phyloP scores from a whole-genome alignment of 2,329 filamentous ascomycete genomes.

The Xylaria sp. region DNA sequence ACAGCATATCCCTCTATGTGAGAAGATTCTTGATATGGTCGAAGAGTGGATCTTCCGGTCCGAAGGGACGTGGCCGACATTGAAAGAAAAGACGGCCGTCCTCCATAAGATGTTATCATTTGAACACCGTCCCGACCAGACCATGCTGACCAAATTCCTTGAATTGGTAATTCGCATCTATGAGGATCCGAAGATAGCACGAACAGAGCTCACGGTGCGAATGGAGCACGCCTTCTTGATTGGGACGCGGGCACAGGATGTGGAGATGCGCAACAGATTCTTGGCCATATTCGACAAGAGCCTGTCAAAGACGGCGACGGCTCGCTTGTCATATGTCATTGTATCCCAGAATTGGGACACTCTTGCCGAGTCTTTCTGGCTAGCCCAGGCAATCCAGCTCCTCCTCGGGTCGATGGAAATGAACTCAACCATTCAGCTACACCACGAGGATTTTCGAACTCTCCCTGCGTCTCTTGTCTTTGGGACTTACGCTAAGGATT shows the following conservation, averaged over 20 bases:
- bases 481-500: conserved; percentile 72
- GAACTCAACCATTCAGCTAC: conserved; percentile 75
- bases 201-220: conserved; percentile 92
- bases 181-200: conserved; percentile 92
- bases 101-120: conserved; percentile 99
- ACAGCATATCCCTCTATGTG: conserved; percentile 80
- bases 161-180: conserved; percentile 97
- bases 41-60: conserved; percentile 96
- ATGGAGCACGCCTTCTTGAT: conserved; percentile 99
- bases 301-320: conserved; percentile 87
- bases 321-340: conserved; percentile 85
- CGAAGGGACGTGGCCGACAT: conserved; percentile 90
- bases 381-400: conserved; percentile 91
- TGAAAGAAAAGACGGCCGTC: conserved; percentile 98
- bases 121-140: conserved; percentile 80
- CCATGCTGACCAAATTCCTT: conserved; percentile 88
- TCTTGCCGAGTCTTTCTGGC: conserved; percentile 92
- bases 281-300: conserved; percentile 96
- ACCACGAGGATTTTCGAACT: conserved; percentile 81
- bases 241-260: conserved; percentile 87
- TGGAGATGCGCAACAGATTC: conserved; percentile 96
- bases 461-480: conserved; percentile 75
- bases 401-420: conserved; percentile 90
- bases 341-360: conserved; percentile 97
- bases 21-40: conserved; percentile 91